Percentiles rank a stretch among this genome's conserved stretches.
Conservation (phyloP, 345 rosid genomes). For the Punica granatum region DNA sequence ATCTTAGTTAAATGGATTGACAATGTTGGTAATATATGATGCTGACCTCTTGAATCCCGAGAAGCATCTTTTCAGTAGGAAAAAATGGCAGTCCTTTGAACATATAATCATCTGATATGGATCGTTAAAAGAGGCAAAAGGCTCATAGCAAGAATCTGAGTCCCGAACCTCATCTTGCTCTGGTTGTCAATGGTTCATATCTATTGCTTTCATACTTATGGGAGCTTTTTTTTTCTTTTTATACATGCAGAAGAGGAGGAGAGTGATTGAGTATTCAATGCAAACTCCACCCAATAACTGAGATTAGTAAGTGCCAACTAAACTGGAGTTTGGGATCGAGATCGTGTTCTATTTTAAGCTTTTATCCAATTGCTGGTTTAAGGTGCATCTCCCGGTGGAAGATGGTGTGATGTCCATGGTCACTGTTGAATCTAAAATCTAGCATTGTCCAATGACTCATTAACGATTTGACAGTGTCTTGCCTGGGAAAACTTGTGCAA, state of each 20-base stretch:
- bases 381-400: neutral
- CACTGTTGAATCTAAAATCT: neutral
- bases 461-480: neutral
- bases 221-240: neutral
- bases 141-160: neutral
- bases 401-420: neutral
- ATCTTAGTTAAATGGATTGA: neutral
- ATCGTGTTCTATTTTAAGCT: neutral
- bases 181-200: neutral
- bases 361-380: no score
- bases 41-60: neutral
- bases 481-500: neutral
- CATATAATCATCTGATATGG: neutral
- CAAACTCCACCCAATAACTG: no score
- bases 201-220: neutral
- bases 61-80: neutral
- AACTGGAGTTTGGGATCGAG: neutral
- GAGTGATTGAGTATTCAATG: constrained; percentile 1
- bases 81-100: no score
- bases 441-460: neutral
- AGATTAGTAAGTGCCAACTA: neutral
- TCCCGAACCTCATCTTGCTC: neutral
- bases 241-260: constrained; percentile 12
- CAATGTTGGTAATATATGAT: neutral
- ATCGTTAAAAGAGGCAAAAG: neutral